Evolutionary conservation across 371 early-diverging fungal species (phyloP), one percentile per base, ranked within the genome.

Genomic region (Mortierella sp.): DNA sequence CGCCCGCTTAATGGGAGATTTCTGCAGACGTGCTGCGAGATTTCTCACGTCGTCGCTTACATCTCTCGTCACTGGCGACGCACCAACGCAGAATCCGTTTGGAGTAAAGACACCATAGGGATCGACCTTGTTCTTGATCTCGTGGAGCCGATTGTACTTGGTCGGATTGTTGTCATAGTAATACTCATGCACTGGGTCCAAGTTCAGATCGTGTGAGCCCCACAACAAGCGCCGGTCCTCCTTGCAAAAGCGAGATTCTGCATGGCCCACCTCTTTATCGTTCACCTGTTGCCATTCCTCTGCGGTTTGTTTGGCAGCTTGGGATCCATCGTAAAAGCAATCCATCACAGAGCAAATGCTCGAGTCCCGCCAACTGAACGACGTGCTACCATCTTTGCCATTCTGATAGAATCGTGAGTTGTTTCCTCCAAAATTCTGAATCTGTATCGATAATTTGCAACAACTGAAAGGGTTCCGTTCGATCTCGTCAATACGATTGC

Each of bases 221-320:
- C 78, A 72, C 27, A 78, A 21, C 32, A 72, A 4, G 14, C 78
- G 72, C 31, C 72, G 78, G 23, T 78, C 78, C 23, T 78, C 43
- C 14, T 4, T 30, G 21, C 44, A 53, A 41, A 72, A 71, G 28
- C 3, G 44, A 21, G 56, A 6, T 4, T 19, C 17, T 5, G 43
- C n/a, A 17, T 43, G 55, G 30, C 68, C 66, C 30, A 71, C 43
- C 23, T 50, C 50, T 19, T 27, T 50, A 31, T 50, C 56, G 23
- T 64, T 50, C 44, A 27, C 2, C 7, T 54, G 26, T 7, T 21
- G 30, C 64, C 44, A 64, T 30, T 55, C 28, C 39, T 21, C 8
- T 2, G 69, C 66, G 17, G 26, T 21, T 15, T 23, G 48, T n/a
- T 31, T 41, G 30, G 39, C 4, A 8, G 1, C 21, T 14, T 19